These are phyloP conservation scores for Xylaria sp. DNA, from an alignment of 2,329 filamentous ascomycete species.

Conservation along the genomic window DNA sequence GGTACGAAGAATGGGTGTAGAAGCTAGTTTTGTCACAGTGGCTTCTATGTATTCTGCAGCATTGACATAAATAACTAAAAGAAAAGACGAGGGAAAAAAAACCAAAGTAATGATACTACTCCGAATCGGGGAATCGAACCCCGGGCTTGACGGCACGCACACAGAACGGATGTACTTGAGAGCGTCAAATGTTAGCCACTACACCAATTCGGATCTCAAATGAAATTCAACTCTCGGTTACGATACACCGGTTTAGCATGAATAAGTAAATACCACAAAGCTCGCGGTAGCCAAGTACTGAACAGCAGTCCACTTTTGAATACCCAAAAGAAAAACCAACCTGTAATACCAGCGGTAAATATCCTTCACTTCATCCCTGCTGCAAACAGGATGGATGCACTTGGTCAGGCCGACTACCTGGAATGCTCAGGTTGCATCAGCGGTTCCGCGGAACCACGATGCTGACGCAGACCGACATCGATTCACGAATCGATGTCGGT, in stretches of 20 bases:
- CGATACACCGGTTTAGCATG: no score
- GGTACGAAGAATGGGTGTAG: no score
- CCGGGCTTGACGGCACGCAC: slow-evolving; percentile 43
- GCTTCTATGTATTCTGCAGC: no score
- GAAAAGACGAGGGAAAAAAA: slow-evolving; percentile 10
- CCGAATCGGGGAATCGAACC: slow-evolving; percentile 51
- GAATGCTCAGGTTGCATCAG: not conserved
- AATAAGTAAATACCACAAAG: no score
- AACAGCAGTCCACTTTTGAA: no score
- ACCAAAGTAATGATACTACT: slow-evolving; percentile 24
- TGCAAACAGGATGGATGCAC: not conserved
- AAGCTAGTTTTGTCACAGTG: no score
- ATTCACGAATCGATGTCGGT: no score
- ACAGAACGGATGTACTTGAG: slow-evolving; percentile 39
- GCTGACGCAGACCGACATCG: slow-evolving; percentile 7
- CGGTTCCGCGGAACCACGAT: not conserved
- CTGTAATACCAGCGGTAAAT: no score
- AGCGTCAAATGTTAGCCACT: slow-evolving; percentile 53
- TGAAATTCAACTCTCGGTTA: no score
- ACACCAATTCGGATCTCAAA: slow-evolving; percentile 49
- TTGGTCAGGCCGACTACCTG: not conserved
- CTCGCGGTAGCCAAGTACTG: no score
- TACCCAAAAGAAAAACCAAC: no score
- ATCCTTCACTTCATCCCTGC: not conserved
- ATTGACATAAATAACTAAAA: not conserved